A percentile compares a stretch with the other conserved stretches of the same genome.
phyloP scores from a whole-genome alignment of 73 alveolate genomes.

The Paramecium primaurelia region DNA sequence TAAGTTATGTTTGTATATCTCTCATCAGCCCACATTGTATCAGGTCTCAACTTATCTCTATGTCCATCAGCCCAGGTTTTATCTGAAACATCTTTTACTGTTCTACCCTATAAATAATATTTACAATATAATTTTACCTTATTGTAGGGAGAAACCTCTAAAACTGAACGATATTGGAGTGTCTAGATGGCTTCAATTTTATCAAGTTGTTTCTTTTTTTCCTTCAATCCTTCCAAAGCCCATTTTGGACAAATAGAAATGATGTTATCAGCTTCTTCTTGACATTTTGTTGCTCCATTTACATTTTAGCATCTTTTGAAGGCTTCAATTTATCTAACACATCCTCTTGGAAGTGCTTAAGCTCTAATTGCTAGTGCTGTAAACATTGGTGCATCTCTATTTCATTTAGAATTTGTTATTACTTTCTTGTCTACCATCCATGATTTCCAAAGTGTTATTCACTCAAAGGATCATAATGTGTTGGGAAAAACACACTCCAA shows the following conservation, averaged over 20 bases:
- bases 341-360: constrained; percentile 56
- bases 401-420: background rate
- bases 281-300: constrained; percentile 54
- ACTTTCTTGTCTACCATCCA: constrained; percentile 39
- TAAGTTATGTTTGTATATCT: constrained; percentile 51
- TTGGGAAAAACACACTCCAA: constrained; percentile 60
- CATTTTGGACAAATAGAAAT: constrained; percentile 61
- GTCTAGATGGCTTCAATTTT: constrained; percentile 51
- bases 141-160: constrained; percentile 51
- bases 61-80: constrained; percentile 62
- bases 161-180: background rate
- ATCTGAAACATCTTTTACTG: constrained; percentile 52
- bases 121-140: background rate
- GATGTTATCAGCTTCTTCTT: constrained; percentile 48
- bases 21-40: constrained; percentile 65
- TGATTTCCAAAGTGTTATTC: constrained; percentile 25
- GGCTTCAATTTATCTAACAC: constrained; percentile 47
- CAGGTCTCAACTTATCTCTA: constrained; percentile 58
- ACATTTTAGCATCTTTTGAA: constrained; percentile 56
- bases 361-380: constrained; percentile 46
- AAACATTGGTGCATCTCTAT: constrained; percentile 31
- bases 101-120: constrained; percentile 28
- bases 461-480: constrained; percentile 37
- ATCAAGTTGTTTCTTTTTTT: constrained; percentile 21
- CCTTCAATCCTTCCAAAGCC: constrained; percentile 63